Evolutionary conservation across 768 basidiomycete genomes (phyloP), one percentile per base, ranked within the genome.

Genomic region (Leccinum pellstonianum): DNA sequence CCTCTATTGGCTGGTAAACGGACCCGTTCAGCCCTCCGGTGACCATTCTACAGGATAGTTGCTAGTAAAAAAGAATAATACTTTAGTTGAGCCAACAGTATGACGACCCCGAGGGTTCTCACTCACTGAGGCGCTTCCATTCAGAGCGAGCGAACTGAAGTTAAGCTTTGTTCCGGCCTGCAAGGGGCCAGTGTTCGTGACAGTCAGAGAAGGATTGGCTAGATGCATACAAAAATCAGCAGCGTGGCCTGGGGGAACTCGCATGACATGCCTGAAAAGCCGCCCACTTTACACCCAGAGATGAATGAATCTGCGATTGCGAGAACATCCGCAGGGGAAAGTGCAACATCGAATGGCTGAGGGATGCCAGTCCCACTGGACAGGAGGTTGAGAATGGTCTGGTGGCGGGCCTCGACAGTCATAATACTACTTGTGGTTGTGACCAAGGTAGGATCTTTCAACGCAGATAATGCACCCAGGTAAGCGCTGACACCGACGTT

Each of bases 401-500:
- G 86, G 66, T 95, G 92, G 51, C 92, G 86, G n/a, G 90, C 87
- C 68, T 94, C 92, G 51, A 91, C 79, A 29, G 90, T 87, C 72
- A 90, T 66, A 69, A 93, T 93, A 25, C 86, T 84, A 8, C 80
- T 88, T 43, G 89, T 90, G n/a, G 83, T 78, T 55, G 80, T 79
- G 53, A 90, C 75, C 57, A 91, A 66, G 25, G 78, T 73, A 14
- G 86, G 85, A 64, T 90, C 84, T 12, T 75, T 70, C 51, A 93
- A 61, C 43, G 90, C 79, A 56, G 81, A 78, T 7, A 88, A 84
- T 55, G 83, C 90, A 58, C 90, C 90, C 27, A 91, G 82, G 75
- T 91, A 92, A 3, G 90, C 91, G 19, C 77, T 72, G 38, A 92
- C 89, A 56, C 92, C 92, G 46, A 90, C 79, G 57, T 83, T 79